Base-by-base conservation (phyloP, 2,329 filamentous ascomycete genomes). In the Endoconidiophora laricicola region DNA sequence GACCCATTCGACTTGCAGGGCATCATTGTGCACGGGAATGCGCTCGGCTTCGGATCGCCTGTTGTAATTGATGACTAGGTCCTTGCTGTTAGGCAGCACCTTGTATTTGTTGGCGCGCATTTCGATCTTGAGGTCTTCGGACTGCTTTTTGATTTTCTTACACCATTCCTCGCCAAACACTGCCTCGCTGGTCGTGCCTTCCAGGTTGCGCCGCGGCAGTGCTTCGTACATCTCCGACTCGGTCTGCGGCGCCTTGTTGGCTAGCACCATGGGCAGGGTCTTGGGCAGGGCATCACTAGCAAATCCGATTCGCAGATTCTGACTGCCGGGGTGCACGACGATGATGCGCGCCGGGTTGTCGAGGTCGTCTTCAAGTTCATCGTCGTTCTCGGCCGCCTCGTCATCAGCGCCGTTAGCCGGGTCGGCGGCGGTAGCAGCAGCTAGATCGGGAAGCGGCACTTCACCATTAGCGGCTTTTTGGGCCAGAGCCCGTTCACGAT, bases 201-300 rank as follows among this genome's bases (percentile, higher is more conserved):
- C 78, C 48, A 73, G 72, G 55, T 80, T 86, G 39, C 77, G 70
- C 54, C 79, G 77, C 4, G 90, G 90, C 54, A 93, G 77, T 3
- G 82, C 81, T 56, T 83, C 82, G 59, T 84, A 70, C 64, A 86
- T 81, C 60, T 96, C 86, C 14, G 84, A 81, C 65, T 98, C 91
- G 53, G 80, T 88, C 59, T 80, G 75, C 5, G 75, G 69, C 57
- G 83, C 83, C 60, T 80, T 85, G 33, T 83, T 80, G 20, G 90
- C 91, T 55, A 96, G 81, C 1, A 86, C 81, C 83, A 94, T 95
- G 4, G 91, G 90, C 39, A 96, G 78, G 1, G 87, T 93, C 66
- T 91, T 94, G 5, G 91, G 91, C 4, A 98, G 69, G 4, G 88
- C 90, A 66, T 98, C 91, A 59, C 85, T 94, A n/a, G 90, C 88